Conservation (phyloP, 371 early-diverging fungal genomes). For the Mucor lusitanicus region DNA sequence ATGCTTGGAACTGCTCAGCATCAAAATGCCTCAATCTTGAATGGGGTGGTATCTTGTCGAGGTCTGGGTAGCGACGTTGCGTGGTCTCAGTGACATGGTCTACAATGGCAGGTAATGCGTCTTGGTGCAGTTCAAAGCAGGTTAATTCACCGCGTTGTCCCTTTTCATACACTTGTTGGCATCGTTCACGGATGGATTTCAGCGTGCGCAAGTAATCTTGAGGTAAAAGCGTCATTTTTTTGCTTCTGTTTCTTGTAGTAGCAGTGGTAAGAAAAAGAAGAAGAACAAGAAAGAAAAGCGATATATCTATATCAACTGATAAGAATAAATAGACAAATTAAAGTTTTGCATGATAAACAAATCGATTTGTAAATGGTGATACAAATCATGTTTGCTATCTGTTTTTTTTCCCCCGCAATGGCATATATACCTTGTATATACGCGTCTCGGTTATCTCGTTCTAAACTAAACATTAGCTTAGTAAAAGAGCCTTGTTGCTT, state of each 20-base stretch:
- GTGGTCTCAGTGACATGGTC: constrained; percentile 71
- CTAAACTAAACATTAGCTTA: too few species aligned
- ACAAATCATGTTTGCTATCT: neutral
- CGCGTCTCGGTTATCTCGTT: too few species aligned
- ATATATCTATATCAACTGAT: neutral
- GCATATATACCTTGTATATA: too few species aligned
- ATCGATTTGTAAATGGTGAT: neutral
- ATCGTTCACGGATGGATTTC: constrained; percentile 77
- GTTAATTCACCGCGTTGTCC: constrained; percentile 51
- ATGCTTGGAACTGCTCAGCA: constrained; percentile 50
- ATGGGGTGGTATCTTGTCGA: constrained; percentile 79
- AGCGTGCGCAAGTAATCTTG: constrained; percentile 73
- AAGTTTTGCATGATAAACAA: neutral
- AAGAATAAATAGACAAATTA: neutral
- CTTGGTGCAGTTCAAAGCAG: constrained; percentile 72
- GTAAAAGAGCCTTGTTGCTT: too few species aligned
- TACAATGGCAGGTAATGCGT: constrained; percentile 64
- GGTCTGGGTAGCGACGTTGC: constrained; percentile 66
- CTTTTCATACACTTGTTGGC: constrained; percentile 63
- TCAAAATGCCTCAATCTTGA: constrained; percentile 89
- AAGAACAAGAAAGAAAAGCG: neutral
- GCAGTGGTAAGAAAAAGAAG: neutral
- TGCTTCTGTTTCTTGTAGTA: neutral
- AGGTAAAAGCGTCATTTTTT: constrained; percentile 35
- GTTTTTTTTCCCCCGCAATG: too few species aligned